These are phyloP conservation scores for Leccinum pellstonianum DNA, from an alignment of 768 basidiomycete genomes.

Conservation along the genomic window DNA sequence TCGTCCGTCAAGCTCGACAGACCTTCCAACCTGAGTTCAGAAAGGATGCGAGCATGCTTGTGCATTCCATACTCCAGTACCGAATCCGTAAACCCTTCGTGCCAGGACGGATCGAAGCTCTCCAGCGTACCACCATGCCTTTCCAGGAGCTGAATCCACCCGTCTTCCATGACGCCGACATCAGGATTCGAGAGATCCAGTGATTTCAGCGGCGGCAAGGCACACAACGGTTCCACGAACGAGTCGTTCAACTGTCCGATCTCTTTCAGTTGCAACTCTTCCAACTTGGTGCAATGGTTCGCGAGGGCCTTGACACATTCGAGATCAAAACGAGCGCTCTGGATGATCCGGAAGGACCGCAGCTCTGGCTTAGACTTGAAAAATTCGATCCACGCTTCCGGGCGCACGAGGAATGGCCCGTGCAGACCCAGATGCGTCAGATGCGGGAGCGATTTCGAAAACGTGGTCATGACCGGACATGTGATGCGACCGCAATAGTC, in stretches of 20 bases:
- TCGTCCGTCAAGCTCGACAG: slow-evolving; percentile 65
- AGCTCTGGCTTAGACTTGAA: slow-evolving; percentile 64
- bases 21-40: slow-evolving; percentile 52
- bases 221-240: slow-evolving; percentile 54
- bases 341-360: slow-evolving; percentile 73
- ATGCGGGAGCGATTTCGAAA: slow-evolving; percentile 60
- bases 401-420: slow-evolving; percentile 83
- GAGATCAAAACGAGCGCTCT: slow-evolving; percentile 83
- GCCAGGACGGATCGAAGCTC: slow-evolving; percentile 70
- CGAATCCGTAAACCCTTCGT: slow-evolving; percentile 56
- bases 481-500: slow-evolving; percentile 86
- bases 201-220: slow-evolving; percentile 40
- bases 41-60: slow-evolving; percentile 45
- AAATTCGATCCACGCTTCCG: slow-evolving; percentile 71
- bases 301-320: slow-evolving; percentile 62
- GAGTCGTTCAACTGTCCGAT: slow-evolving; percentile 67
- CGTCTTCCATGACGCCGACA: slow-evolving; percentile 52
- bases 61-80: slow-evolving; percentile 63
- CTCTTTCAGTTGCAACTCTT: slow-evolving; percentile 76
- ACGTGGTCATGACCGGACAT: slow-evolving; percentile 54
- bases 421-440: slow-evolving; percentile 77
- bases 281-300: slow-evolving; percentile 47
- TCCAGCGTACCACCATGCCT: slow-evolving; percentile 54
- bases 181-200: slow-evolving; percentile 73
- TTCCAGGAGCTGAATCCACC: slow-evolving; percentile 54